These are phyloP conservation scores for Hanseniaspora jakobsenii DNA, from an alignment of 805 yeast genomes.

Conservation along the genomic window DNA sequence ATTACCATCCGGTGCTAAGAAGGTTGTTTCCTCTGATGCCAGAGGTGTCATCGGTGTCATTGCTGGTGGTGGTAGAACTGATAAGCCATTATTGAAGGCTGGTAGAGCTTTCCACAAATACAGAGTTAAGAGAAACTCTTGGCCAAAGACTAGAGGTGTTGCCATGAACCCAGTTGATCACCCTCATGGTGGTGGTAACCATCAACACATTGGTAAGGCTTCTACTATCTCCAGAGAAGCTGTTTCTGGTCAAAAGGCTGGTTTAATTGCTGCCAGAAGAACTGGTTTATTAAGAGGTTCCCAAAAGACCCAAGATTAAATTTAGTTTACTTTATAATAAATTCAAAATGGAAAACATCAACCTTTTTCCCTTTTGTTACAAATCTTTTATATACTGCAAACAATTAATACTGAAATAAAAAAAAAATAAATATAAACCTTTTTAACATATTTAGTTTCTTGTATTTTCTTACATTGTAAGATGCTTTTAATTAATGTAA, in stretches of 20 bases:
- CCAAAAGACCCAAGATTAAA: slow-evolving; percentile 76
- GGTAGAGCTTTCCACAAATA: slow-evolving; percentile 99
- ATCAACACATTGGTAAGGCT: slow-evolving; percentile 99
- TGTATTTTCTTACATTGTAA: no score
- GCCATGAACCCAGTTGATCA: slow-evolving; percentile 99
- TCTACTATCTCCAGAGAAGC: slow-evolving; percentile 99
- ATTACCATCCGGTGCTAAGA: slow-evolving; percentile 98
- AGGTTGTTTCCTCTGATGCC: slow-evolving; percentile 86
- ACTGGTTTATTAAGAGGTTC: slow-evolving; percentile 99
- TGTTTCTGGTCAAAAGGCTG: slow-evolving; percentile 99
- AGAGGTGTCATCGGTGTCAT: slow-evolving; percentile 99
- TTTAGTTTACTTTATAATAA: slow-evolving; percentile 21
- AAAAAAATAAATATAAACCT: not conserved
- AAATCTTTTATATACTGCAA: slow-evolving; percentile 14
- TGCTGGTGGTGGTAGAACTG: slow-evolving; percentile 99
- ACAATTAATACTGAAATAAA: slow-evolving; percentile 16
- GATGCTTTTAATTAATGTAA: no score
- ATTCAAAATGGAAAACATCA: slow-evolving; percentile 20
- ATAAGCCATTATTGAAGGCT: slow-evolving; percentile 98
- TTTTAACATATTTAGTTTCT: not conserved
- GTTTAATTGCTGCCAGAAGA: slow-evolving; percentile 99
- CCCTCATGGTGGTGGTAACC: slow-evolving; percentile 99
- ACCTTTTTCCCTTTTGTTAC: slow-evolving; percentile 21
- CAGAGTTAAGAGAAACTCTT: slow-evolving; percentile 98
- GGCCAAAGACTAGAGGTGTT: slow-evolving; percentile 99